Base-by-base conservation (phyloP, 768 basidiomycete genomes). In the Boletus huronensis region DNA sequence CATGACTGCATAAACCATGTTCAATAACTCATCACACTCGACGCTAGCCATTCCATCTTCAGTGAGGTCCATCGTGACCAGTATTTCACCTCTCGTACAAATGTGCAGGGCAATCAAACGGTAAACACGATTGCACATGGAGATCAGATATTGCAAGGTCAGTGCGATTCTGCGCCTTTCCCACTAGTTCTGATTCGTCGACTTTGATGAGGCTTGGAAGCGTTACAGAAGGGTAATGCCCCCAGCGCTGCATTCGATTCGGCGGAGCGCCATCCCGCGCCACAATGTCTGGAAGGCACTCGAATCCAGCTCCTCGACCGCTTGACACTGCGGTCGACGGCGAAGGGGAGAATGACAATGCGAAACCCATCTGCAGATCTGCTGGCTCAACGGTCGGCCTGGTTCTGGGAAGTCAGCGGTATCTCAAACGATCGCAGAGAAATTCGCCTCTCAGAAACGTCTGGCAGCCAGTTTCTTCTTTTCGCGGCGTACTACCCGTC, bases 351-450 rank as follows among this genome's bases (percentile, higher is more conserved):
- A 28, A 36, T 11, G 44, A 32, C 19, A 19, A 34, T 2, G 11
- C 23, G 3, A 50, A 49, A n/a, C 40, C 45, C 14, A 53, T 61
- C 5, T 61, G 58, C 17, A 65, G 64, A 53, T 61, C 5, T 61
- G 58, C 17, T 67, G 64, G 61, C 56, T 64, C 17, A 63, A 63
- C 32, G 61, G 62, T 16, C 39, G 48, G 0, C 58, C 61, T 16
- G 61, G 61, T 7, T 63, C 58, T 6, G 62, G 61, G 14, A 63
- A 63, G 17, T 63, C 61, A 7, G 57, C 57, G 1, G 54, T 73
- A 19, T 61, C 62, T 8, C 70, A 71, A 40, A 67, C 67, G 0
- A 57, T 71, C 2, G 65, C 67, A 2, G 57, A 70, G 48, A 54
- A 52, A 13, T 55, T 52, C 28, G 38, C 47, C 45, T 21, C 23